These are phyloP conservation scores for Leishmania gerbilli DNA, from an alignment of 208 protist species.

Conservation along the genomic window DNA sequence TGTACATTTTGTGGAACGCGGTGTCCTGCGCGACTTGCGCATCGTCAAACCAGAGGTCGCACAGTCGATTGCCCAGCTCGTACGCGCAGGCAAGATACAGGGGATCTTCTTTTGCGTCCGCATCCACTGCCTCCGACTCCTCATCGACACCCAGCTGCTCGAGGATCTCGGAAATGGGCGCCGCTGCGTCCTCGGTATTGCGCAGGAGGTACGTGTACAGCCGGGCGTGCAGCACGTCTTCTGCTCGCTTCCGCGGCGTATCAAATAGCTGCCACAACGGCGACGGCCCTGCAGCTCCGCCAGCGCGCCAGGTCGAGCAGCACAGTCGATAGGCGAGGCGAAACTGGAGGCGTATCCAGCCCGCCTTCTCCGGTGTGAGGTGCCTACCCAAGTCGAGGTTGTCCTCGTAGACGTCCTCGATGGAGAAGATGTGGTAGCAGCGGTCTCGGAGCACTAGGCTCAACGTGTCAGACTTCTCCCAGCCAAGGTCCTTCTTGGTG, in stretches of 20 bases:
- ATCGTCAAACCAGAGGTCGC: constrained; percentile 50
- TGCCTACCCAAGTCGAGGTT: constrained; percentile 76
- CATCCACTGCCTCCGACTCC: not conserved
- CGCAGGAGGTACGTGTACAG: constrained; percentile 29
- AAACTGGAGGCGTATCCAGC: constrained; percentile 74
- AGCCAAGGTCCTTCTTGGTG: constrained; percentile 38
- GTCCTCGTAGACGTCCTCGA: constrained; percentile 84
- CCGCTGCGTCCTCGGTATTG: constrained; percentile 15
- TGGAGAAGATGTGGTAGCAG: constrained; percentile 68
- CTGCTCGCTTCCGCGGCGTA: constrained; percentile 18
- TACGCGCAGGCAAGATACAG: constrained; percentile 34
- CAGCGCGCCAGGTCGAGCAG: not conserved
- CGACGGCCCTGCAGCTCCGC: not conserved
- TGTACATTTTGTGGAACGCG: constrained; percentile 15
- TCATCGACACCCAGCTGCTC: not conserved
- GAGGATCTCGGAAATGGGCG: constrained; percentile 14
- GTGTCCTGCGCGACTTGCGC: constrained; percentile 17
- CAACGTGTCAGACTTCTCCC: constrained; percentile 38
- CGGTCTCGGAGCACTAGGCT: constrained; percentile 40
- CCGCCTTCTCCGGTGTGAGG: constrained; percentile 50
- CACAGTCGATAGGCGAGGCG: constrained; percentile 30
- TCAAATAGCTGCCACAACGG: constrained; percentile 30
- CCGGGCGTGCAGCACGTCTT: constrained; percentile 22
- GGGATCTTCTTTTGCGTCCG: constrained; percentile 7
- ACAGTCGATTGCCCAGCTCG: constrained; percentile 46